Base-by-base conservation (phyloP, 139 green algal genomes). In the Chlamydomonas sp. region DNA sequence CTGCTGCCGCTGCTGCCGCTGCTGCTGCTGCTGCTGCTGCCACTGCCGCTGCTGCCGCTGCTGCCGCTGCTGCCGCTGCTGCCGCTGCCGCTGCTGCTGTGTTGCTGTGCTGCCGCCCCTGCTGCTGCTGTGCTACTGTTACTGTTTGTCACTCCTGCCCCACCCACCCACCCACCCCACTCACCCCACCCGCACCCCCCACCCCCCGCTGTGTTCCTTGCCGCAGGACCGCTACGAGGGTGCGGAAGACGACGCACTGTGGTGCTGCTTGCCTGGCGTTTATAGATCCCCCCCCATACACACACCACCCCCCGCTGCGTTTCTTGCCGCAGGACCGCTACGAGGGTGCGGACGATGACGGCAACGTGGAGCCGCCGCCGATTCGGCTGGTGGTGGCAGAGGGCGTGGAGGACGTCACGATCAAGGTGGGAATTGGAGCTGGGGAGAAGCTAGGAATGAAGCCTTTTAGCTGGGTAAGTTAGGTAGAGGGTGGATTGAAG, bases 381-480 rank as follows among this genome's bases (percentile, higher is more conserved):
- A 66, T 66, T 33, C 10, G 59, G 16, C 30, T 98, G n/a, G 85
- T 98, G 3, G 88, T 99, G 64, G 94, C 94, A 0, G 90, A 98
- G 70, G 94, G 94, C 1, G 82, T 83, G 1, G 94, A 99, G 75
- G 95, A 99, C 71, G 87, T 99, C 71, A 97, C 91, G 2, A 94
- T 99, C 77, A 99, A 99, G 83, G 89, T n/a, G n/a, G n/a, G n/a
- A n/a, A n/a, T n/a, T n/a, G n/a, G n/a, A n/a, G n/a, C n/a, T n/a
- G n/a, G n/a, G n/a, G n/a, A n/a, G n/a, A n/a, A n/a, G n/a, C n/a
- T n/a, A n/a, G n/a, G n/a, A n/a, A n/a, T n/a, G 91, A 43, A 5
- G 35, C n/a, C 29, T 35, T 3, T 8, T 36, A 43, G 22, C 10
- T 37, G 16, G 34, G 16, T 8, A 26, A 8, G 8, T 13, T 36